These are phyloP conservation scores for Trichomonas tenax DNA, from an alignment of 208 protist genomes.

Conservation along the genomic window DNA sequence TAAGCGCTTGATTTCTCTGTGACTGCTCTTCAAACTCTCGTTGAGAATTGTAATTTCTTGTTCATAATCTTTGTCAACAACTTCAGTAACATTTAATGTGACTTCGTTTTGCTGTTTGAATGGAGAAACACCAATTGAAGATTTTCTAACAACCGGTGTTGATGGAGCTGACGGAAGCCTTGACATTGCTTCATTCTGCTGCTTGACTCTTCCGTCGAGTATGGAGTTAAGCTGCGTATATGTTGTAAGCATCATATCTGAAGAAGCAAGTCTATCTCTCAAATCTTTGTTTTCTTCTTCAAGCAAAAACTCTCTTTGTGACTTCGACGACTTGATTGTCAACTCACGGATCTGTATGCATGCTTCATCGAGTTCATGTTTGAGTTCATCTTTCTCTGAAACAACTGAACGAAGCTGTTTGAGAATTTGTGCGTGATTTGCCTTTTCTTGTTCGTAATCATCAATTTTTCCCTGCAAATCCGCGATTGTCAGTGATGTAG, in stretches of 20 bases:
- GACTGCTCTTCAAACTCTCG: background rate
- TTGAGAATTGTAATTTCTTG: background rate
- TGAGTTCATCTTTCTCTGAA: background rate
- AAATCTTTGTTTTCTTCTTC: background rate
- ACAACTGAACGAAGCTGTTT: background rate
- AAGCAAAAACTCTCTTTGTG: background rate
- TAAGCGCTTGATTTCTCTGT: background rate
- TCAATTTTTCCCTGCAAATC: background rate
- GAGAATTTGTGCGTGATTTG: background rate
- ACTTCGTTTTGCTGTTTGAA: background rate
- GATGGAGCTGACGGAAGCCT: background rate
- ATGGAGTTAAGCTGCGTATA: background rate
- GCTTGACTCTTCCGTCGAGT: background rate
- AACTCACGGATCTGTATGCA: background rate
- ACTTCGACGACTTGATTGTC: background rate
- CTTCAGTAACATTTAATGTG: background rate
- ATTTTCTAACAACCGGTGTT: background rate
- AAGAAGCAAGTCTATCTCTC: background rate
- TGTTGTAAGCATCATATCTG: background rate
- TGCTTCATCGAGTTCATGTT: background rate
- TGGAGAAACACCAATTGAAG: background rate
- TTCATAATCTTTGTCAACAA: background rate
- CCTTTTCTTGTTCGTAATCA: background rate
- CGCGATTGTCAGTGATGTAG: background rate
- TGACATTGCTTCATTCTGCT: background rate